phyloP scores from a whole-genome alignment of 805 yeast species.

The Starmerella davenportii region DNA sequence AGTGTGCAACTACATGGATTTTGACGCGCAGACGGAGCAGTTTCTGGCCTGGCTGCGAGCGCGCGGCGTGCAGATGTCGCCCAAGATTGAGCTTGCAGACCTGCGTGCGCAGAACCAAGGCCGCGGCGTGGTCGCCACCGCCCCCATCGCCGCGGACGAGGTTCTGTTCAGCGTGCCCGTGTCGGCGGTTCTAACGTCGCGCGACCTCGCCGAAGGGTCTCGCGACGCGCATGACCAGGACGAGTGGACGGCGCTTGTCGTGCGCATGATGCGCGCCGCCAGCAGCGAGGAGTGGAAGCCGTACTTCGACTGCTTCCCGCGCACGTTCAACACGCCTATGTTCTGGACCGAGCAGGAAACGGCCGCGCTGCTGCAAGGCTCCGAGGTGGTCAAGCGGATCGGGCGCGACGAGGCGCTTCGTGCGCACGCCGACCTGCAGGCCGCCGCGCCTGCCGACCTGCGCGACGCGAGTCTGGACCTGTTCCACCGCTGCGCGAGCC shows the following conservation, averaged over 20 bases:
- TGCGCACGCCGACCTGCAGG: slow-evolving; percentile 34
- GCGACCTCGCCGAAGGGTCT: neutral
- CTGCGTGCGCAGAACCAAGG: slow-evolving; percentile 46
- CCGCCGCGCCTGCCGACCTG: slow-evolving; percentile 24
- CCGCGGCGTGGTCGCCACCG: slow-evolving; percentile 51
- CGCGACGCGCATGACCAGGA: slow-evolving; percentile 21
- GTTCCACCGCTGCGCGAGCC: slow-evolving; percentile 56
- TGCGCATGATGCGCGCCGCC: slow-evolving; percentile 47
- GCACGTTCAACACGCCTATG: slow-evolving; percentile 46
- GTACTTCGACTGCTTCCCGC: slow-evolving; percentile 59
- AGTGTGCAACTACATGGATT: slow-evolving; percentile 8
- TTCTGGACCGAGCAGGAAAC: slow-evolving; percentile 55
- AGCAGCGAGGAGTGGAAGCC: slow-evolving; percentile 44
- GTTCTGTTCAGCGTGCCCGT: slow-evolving; percentile 54
- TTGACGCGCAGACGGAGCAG: slow-evolving; percentile 23
- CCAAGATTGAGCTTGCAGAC: slow-evolving; percentile 45
- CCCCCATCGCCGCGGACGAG: slow-evolving; percentile 45
- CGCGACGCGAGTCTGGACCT: slow-evolving; percentile 24
- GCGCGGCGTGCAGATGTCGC: slow-evolving; percentile 33
- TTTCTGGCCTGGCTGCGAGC: slow-evolving; percentile 32
- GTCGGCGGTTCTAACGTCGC: slow-evolving; percentile 30
- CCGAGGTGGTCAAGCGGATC: slow-evolving; percentile 47
- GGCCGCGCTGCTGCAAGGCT: slow-evolving; percentile 42
- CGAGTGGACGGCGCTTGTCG: slow-evolving; percentile 66
- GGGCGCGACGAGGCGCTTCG: slow-evolving; percentile 52